Percentiles rank a stretch among this genome's conserved stretches.
These are phyloP conservation scores for Xylaria castorea DNA, from an alignment of 495 filamentous ascomycete genomes.

Conservation along the genomic window DNA sequence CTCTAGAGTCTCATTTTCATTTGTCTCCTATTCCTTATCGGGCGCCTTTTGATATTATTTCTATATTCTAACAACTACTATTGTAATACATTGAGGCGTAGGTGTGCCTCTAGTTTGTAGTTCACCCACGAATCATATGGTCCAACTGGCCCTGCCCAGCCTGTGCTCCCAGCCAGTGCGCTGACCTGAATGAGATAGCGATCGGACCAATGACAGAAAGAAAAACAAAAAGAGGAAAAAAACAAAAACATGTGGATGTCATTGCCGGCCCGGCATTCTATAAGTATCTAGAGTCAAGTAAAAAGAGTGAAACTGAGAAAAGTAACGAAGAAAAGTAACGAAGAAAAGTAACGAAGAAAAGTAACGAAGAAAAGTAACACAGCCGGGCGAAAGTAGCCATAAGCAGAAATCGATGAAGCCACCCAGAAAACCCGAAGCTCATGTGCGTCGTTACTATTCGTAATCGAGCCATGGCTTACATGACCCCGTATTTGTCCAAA, in stretches of 20 bases:
- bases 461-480: slow-evolving; percentile 16
- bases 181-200: background rate
- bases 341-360: no score
- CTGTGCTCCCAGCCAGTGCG: background rate
- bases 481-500: background rate
- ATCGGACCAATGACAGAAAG: background rate
- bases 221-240: background rate
- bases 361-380: background rate
- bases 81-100: slow-evolving; percentile 18
- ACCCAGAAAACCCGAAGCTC: slow-evolving; percentile 20
- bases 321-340: background rate
- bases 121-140: slow-evolving; percentile 15
- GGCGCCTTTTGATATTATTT: background rate
- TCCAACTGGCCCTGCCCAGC: background rate
- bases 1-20: background rate
- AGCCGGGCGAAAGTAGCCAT: slow-evolving; percentile 2
- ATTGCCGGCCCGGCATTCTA: slow-evolving; percentile 23
- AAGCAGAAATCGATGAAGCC: slow-evolving; percentile 11
- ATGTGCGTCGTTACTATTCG: slow-evolving; percentile 25
- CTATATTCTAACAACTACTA: slow-evolving; percentile 7
- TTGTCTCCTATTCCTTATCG: background rate
- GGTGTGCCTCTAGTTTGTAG: slow-evolving; percentile 9
- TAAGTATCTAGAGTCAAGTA: slow-evolving; percentile 1
- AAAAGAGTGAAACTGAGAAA: background rate
- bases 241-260: background rate